These are phyloP conservation scores for Papiliotrema flavescens DNA, from an alignment of 1,284 basidiomycete genomes.

Conservation along the genomic window DNA sequence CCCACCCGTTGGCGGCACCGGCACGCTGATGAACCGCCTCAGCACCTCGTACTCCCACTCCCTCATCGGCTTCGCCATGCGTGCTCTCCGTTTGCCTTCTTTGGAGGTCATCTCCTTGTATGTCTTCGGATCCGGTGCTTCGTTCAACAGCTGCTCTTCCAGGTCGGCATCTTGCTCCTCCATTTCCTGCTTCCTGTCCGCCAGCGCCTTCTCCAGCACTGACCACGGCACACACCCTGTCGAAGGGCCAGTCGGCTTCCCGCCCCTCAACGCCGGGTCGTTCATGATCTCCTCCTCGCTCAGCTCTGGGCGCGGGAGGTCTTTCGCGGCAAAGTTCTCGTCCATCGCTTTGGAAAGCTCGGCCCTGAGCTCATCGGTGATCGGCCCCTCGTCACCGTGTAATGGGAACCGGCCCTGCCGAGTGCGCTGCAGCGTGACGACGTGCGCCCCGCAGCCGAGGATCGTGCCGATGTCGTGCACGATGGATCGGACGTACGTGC, in stretches of 20 bases:
- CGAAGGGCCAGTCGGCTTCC: constrained; percentile 9
- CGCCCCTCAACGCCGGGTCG: not conserved
- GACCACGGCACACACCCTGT: constrained; percentile 69
- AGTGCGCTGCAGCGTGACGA: constrained; percentile 79
- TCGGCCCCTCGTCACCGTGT: constrained; percentile 36
- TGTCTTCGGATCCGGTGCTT: constrained; percentile 29
- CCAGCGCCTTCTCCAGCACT: constrained; percentile 65
- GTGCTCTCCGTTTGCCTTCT: constrained; percentile 24
- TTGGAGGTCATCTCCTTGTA: constrained; percentile 24
- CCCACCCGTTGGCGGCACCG: not conserved
- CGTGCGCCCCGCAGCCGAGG: constrained; percentile 80
- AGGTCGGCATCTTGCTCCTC: constrained; percentile 52
- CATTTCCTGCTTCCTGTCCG: constrained; percentile 32
- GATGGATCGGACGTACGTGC: constrained; percentile 91
- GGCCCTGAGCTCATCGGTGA: constrained; percentile 5
- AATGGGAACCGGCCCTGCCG: constrained; percentile 77
- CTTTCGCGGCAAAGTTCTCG: constrained; percentile 13
- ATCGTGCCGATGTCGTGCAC: constrained; percentile 83
- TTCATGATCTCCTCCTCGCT: constrained; percentile 6
- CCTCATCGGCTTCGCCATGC: constrained; percentile 1
- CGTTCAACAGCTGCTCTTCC: constrained; percentile 48
- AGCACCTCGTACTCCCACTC: constrained; percentile 5
- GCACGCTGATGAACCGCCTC: constrained; percentile 3
- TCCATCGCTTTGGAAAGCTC: constrained; percentile 2
- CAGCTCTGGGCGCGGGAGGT: not conserved